A percentile compares a stretch with the other conserved stretches of the same genome.
Evolutionary conservation across 768 basidiomycete species (phyloP).

Genomic region (Rhodotorula sphaerocarpa): DNA sequence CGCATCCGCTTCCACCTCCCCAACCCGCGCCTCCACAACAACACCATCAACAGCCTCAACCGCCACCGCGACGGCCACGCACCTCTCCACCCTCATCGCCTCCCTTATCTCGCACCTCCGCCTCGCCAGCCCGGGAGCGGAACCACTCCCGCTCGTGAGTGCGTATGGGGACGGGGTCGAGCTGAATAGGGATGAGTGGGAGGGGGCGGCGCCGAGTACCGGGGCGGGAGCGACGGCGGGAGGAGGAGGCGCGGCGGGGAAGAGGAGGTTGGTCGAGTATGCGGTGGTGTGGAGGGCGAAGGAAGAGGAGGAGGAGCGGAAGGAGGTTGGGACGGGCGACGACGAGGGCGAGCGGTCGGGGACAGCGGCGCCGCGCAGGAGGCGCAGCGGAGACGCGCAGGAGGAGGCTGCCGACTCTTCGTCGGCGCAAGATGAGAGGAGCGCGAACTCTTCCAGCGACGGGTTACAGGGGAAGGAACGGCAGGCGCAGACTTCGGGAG

Average conservation of each 20-base stretch:
- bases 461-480: too few relatives aligned
- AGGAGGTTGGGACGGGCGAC: constrained; percentile 46
- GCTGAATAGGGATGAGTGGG: constrained; percentile 9
- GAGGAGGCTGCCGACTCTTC: too few relatives aligned
- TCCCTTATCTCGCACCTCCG: constrained; percentile 3
- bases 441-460: too few relatives aligned
- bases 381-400: too few relatives aligned
- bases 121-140: background rate
- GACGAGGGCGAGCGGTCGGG: too few relatives aligned
- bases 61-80: background rate
- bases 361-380: too few relatives aligned
- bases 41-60: background rate
- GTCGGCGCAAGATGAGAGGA: too few relatives aligned
- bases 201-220: too few relatives aligned
- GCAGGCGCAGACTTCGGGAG: too few relatives aligned
- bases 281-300: constrained; percentile 9
- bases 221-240: too few relatives aligned
- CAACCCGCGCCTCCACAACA: too few relatives aligned
- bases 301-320: constrained; percentile 40
- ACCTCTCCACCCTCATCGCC: constrained; percentile 13
- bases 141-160: constrained; percentile 8
- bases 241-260: background rate
- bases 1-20: background rate
- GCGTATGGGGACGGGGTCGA: constrained; percentile 8
- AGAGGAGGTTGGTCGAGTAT: constrained; percentile 21